phyloP scores from a whole-genome alignment of 1,284 basidiomycete species.

The Tilletia indica region DNA sequence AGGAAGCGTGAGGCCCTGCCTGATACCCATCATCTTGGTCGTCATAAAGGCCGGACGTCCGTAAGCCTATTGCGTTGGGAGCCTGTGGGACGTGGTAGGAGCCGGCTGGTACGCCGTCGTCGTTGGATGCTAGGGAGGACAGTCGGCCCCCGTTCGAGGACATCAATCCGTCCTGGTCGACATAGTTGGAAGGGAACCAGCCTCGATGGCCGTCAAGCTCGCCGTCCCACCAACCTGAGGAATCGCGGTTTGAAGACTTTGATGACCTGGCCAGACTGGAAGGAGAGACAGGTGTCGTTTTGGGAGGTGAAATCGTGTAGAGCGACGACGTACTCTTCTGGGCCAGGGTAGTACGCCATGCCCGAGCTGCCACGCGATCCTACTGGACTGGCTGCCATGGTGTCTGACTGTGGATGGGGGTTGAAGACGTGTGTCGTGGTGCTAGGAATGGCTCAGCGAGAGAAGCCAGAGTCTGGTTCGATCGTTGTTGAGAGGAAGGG shows the following conservation, averaged over 20 bases:
- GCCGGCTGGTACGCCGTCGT: neutral
- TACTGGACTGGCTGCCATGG: constrained; percentile 13
- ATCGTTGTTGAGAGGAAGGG: no score
- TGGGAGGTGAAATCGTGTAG: constrained; percentile 55
- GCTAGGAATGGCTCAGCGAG: no score
- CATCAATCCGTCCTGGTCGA: constrained; percentile 26
- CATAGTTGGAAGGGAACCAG: constrained; percentile 89
- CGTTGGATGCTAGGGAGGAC: constrained; percentile 7
- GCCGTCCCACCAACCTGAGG: constrained; percentile 97
- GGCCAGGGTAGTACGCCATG: constrained; percentile 23
- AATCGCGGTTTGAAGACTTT: constrained; percentile 81
- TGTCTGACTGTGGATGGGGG: neutral
- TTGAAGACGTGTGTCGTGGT: no score
- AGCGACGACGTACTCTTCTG: constrained; percentile 55
- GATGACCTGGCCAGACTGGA: constrained; percentile 84
- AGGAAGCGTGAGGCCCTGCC: neutral
- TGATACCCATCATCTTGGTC: neutral
- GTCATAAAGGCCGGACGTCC: neutral
- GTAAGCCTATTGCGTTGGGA: neutral
- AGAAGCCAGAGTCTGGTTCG: no score
- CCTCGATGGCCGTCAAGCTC: constrained; percentile 69
- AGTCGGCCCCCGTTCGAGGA: neutral
- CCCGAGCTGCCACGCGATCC: neutral
- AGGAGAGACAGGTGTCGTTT: constrained; percentile 70
- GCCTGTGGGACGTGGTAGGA: neutral